phyloP scores from a whole-genome alignment of 1,139 yeast species.

The Magnusiomyces paraingens region DNA sequence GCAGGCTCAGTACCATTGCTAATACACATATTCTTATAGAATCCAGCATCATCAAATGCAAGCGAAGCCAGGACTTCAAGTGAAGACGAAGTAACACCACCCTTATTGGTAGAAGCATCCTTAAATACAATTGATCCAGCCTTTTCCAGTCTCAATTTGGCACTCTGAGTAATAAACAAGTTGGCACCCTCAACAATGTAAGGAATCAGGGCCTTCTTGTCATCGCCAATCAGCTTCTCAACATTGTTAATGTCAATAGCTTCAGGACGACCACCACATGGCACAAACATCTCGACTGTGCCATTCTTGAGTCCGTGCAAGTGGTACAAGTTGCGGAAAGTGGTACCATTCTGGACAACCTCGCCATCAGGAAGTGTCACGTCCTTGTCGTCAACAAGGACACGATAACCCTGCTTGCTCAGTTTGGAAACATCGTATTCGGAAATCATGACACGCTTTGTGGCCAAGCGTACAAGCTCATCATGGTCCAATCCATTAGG shows the following conservation, averaged over 20 bases:
- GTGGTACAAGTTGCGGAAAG: conserved; percentile 92
- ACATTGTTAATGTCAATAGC: conserved; percentile 90
- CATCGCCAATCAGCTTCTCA: conserved; percentile 61
- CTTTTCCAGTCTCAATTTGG: conserved; percentile 75
- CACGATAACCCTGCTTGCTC: conserved; percentile 69
- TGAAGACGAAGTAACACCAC: conserved; percentile 97
- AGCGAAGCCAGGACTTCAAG: conserved; percentile 92
- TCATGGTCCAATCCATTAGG: conserved; percentile 78
- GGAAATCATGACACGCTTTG: conserved; percentile 67
- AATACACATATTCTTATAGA: conserved; percentile 70
- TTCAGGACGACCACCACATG: conserved; percentile 98
- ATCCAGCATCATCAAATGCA: conserved; percentile 80
- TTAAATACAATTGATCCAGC: conserved; percentile 86
- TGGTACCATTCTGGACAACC: conserved; percentile 72
- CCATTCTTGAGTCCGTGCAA: conserved; percentile 54
- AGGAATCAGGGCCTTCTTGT: conserved; percentile 74
- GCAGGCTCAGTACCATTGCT: conserved; percentile 46
- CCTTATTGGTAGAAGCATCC: conserved; percentile 96
- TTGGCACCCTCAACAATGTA: conserved; percentile 97
- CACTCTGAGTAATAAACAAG: conserved; percentile 88
- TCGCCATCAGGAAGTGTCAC: conserved; percentile 70
- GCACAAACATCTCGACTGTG: conserved; percentile 76
- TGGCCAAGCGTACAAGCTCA: conserved; percentile 76
- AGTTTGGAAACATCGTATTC: conserved; percentile 61
- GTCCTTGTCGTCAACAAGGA: conserved; percentile 82